Evolutionary conservation across 2,329 filamentous ascomycete genomes (phyloP), one percentile per base, ranked within the genome.

Genomic region (Scleromitrula shiraiana): DNA sequence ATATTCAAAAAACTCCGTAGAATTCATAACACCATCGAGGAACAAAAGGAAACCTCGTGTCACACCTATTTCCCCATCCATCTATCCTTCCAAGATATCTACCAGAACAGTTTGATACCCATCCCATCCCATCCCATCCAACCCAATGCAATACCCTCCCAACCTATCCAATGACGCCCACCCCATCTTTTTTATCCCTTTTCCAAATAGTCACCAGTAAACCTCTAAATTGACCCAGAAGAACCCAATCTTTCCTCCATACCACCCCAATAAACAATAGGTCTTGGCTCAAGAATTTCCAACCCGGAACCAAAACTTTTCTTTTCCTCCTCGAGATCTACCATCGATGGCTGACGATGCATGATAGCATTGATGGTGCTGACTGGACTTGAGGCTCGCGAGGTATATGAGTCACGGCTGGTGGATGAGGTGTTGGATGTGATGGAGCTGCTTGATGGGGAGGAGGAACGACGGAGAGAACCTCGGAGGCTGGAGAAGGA

Each of bases 241-340:
- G 54, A 58, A 9, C 57, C 56, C 62, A 81, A 78, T 44, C 77
- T 70, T 67, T 81, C 78, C 64, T 82, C 78, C 40, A 82, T 63
- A 32, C 79, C 76, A 54, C 75, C 76, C 73, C 78, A 82, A 65
- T 80, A 81, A 45, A 80, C 76, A 29, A 80, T 70, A 9, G 79
- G 79, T 36, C 79, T 67, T 2, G 79, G 79, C 64, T 83, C 79
- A 22, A 83, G 70, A 15, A 83, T 67, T 56, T 68, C 70, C 7
- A 82, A 67, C 57, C 77, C 76, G 43, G 67, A 68, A 8, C 70
- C 69, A 46, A 77, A 79, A 56, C 65, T 70, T 57, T 65, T 67
- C 54, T 71, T 72, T 65, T 82, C 78, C 58, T 77, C 76, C 57
- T 80, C 75, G 52, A 79, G 65, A 57, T 74, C 70, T n/a, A 75